Percentiles rank a stretch among this genome's conserved stretches.
These are phyloP conservation scores for Coffea humblotiana DNA, from an alignment of 305 asterid species.

Conservation along the genomic window DNA sequence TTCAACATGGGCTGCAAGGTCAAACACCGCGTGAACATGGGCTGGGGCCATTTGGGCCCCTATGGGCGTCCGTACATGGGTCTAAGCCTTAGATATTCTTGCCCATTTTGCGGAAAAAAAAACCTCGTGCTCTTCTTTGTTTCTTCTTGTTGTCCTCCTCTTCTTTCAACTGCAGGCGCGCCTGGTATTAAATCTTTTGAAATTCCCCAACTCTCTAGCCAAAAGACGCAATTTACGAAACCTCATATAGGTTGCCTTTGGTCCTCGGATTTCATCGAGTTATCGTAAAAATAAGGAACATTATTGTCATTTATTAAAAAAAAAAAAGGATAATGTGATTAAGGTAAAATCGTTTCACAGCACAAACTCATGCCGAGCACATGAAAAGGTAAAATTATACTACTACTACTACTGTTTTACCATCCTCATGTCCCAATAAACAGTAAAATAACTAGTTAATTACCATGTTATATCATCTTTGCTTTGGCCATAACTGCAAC, in stretches of 20 bases:
- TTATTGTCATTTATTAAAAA: background rate
- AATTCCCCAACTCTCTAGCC: background rate
- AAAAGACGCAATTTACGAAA: background rate
- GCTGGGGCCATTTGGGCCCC: background rate
- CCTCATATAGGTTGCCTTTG: background rate
- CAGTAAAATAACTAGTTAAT: too few species aligned
- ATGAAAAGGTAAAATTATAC: too few species aligned
- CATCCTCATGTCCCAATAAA: too few species aligned
- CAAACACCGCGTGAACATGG: background rate
- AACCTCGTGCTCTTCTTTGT: background rate
- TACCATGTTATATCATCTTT: too few species aligned
- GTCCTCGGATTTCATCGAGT: background rate
- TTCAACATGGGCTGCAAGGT: background rate
- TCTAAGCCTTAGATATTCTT: background rate
- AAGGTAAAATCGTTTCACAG: too few species aligned
- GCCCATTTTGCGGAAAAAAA: background rate
- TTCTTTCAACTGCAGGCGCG: background rate
- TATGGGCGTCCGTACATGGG: background rate
- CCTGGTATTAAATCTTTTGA: background rate
- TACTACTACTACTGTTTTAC: too few species aligned
- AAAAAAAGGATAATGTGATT: background rate
- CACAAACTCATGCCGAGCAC: too few species aligned
- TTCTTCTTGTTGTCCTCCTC: background rate
- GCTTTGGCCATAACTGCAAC: too few species aligned
- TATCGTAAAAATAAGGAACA: background rate